Conservation (phyloP, 306 rosid species). For the Calophaca sinica region DNA sequence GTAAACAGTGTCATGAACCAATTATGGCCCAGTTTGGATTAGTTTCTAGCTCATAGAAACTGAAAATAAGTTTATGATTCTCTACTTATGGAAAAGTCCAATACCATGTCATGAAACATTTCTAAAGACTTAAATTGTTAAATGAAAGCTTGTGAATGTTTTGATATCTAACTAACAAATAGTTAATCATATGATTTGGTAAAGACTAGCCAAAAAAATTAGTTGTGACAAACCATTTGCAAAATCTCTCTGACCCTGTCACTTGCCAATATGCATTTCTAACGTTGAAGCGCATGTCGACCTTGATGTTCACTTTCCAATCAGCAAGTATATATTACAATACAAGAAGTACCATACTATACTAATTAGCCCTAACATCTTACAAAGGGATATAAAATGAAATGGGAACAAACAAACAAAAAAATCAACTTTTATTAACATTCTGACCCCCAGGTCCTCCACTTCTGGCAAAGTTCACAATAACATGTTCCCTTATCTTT, state of each 20-base stretch:
- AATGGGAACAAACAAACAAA: slow-evolving; percentile 18
- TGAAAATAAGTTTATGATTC: background rate
- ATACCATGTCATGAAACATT: background rate
- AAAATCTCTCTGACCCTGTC: slow-evolving; percentile 86
- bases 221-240: slow-evolving; percentile 65
- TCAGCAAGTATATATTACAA: background rate
- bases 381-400: background rate
- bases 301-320: slow-evolving; percentile 89
- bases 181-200: background rate
- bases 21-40: background rate
- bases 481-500: no score
- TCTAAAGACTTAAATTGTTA: background rate
- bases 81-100: background rate
- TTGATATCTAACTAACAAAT: slow-evolving; percentile 16
- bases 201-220: background rate
- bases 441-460: slow-evolving; percentile 99
- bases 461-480: slow-evolving; percentile 86
- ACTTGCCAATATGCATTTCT: slow-evolving; percentile 76
- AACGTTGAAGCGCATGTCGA: slow-evolving; percentile 97
- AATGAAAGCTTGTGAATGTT: background rate
- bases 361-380: slow-evolving; percentile 19
- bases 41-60: background rate
- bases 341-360: no score
- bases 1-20: background rate
- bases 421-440: slow-evolving; percentile 78